Evolutionary conservation across 495 filamentous ascomycete genomes (phyloP), one percentile per base, ranked within the genome.

Genomic region (Bombardia bombarda): DNA sequence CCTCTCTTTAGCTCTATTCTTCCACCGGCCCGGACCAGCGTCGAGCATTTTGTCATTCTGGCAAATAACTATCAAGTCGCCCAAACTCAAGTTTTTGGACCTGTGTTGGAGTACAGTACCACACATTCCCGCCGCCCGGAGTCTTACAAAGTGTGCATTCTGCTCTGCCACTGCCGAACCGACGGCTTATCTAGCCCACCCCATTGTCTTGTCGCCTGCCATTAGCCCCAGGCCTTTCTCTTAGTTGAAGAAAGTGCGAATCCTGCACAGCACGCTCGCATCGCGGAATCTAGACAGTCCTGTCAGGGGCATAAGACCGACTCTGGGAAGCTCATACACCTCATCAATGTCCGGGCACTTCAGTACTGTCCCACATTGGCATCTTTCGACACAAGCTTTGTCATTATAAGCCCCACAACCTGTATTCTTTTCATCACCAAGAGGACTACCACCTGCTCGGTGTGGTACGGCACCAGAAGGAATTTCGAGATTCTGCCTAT

Each of bases 111-210:
- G n/a, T n/a, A n/a, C n/a, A n/a, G n/a, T n/a, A n/a, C n/a, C n/a
- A n/a, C n/a, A n/a, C n/a, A n/a, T 12, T 39, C 26, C 7, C 4
- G 26, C 19, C 17, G 20, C n/a, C 32, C 21, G 35, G 20, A 38
- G 25, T 25, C 23, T n/a, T n/a, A 38, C 20, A 7, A 38, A 38
- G 21, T 12, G 3, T 38, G 20, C 35, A 38, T 28, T 23, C 24
- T 35, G 30, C 32, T 3, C 25, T 32, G 25, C 26, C 35, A 38
- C 35, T 41, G 31, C 34, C 23, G 23, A 17, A 18, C n/a, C n/a
- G n/a, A 18, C 45, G 32, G 45, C 45, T 42, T 47, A 31, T 25
- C 45, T 32, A 39, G 33, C 21, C 33, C 32, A 28, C 32, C 23
- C 45, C 24, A 23, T 37, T 37, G 21, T 17, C 24, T 28, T 26